phyloP scores from a whole-genome alignment of 441 rosid genomes.

The Viola pubescens region DNA sequence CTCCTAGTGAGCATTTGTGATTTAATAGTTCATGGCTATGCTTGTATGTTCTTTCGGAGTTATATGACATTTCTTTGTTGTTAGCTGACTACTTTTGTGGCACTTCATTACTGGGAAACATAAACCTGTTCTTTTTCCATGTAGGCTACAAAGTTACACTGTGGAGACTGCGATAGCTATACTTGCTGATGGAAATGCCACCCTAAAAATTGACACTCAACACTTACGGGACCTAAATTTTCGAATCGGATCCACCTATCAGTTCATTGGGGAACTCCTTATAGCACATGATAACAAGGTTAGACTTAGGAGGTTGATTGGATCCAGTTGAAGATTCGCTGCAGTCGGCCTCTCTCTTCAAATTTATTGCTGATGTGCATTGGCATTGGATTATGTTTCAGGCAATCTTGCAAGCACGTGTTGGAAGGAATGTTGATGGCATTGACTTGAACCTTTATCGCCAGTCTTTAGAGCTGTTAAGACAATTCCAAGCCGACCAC shows the following conservation, averaged over 20 bases:
- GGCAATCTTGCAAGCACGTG: constrained; percentile 6
- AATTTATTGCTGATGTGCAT: not conserved
- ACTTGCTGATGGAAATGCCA: constrained; percentile 46
- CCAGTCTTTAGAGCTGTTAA: constrained; percentile 4
- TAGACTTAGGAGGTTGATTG: not conserved
- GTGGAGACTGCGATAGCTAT: constrained; percentile 48
- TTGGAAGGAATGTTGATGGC: constrained; percentile 8
- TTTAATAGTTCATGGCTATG: not conserved
- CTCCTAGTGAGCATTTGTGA: not conserved
- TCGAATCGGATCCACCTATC: constrained; percentile 56
- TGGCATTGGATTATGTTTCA: not conserved
- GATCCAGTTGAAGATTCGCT: not conserved
- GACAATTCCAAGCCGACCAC: constrained; percentile 6
- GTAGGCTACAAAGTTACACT: constrained; percentile 53
- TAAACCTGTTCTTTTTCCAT: not conserved
- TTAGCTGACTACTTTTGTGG: not conserved
- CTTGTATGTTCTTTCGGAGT: not conserved
- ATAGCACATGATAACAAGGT: constrained; percentile 43
- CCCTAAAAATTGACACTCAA: constrained; percentile 50
- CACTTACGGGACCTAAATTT: constrained; percentile 68
- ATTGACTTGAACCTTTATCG: constrained; percentile 7
- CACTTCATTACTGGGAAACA: constrained; percentile 1
- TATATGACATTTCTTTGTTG: not conserved
- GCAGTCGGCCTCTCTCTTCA: not conserved
- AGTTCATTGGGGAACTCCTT: constrained; percentile 80